Percentiles rank a stretch among this genome's conserved stretches.
These are phyloP conservation scores for Fusarium equiseti DNA, from an alignment of 2,329 filamentous ascomycete genomes.

Conservation along the genomic window DNA sequence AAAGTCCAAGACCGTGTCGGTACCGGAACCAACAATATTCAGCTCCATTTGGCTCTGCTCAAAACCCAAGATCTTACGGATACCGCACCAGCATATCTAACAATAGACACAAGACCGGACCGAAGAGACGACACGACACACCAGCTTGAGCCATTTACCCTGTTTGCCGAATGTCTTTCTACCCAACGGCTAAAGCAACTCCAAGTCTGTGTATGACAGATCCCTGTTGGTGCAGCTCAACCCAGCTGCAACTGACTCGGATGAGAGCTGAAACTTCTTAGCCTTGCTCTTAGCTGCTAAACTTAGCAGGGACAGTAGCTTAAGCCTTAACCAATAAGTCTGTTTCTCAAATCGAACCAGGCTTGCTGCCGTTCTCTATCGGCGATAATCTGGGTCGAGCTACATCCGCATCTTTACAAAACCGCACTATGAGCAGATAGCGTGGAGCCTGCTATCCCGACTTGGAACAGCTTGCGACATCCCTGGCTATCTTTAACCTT, in stretches of 20 bases:
- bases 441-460: conserved; percentile 41
- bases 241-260: conserved; percentile 18
- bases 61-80: conserved; percentile 10
- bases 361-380: neutral
- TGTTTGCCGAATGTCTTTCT: conserved; percentile 14
- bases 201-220: conserved; percentile 39
- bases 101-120: conserved; percentile 29
- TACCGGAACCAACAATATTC: conserved; percentile 22
- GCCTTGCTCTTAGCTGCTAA: conserved; percentile 29
- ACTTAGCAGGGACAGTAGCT: conserved; percentile 3
- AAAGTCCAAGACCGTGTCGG: conserved; percentile 13
- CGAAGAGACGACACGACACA: conserved; percentile 20
- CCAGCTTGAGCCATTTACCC: conserved; percentile 32
- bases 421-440: conserved; percentile 38
- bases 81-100: conserved; percentile 15
- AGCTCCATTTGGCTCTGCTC: neutral
- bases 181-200: conserved; percentile 37
- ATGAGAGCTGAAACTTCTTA: conserved; percentile 44
- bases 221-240: conserved; percentile 34
- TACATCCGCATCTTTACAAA: conserved; percentile 23
- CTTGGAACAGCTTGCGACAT: conserved; percentile 43
- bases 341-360: conserved; percentile 27
- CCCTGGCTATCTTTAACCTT: conserved; percentile 26
- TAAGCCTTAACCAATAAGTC: conserved; percentile 23
- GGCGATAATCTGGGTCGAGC: conserved; percentile 12